Conservation (phyloP, 164 flowering plant species). For the Kalanchoe fedtschenkoi region DNA sequence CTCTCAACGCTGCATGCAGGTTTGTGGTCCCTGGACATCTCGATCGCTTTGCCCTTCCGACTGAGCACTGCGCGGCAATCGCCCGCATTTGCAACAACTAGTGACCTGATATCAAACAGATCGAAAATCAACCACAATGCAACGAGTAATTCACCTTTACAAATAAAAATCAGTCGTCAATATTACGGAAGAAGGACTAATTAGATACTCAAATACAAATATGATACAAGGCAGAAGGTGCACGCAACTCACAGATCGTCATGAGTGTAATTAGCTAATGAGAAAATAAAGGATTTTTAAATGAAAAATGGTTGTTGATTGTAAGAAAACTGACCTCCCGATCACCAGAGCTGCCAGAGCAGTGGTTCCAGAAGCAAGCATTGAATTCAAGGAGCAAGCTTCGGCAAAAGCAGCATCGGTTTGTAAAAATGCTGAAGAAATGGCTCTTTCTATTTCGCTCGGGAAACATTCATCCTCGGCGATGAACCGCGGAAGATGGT, state of each 20-base stretch:
- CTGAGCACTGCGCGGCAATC: conserved; percentile 94
- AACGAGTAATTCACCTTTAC: background rate
- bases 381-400: conserved; percentile 63
- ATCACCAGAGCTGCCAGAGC: conserved; percentile 83
- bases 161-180: too few relatives aligned
- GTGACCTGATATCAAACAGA: conserved; percentile 31
- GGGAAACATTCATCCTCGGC: conserved; percentile 70
- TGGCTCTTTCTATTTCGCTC: conserved; percentile 53
- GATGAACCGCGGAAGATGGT: conserved; percentile 69
- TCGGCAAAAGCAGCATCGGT: conserved; percentile 85
- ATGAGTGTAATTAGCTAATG: background rate
- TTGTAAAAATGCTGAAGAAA: conserved; percentile 75
- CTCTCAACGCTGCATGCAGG: conserved; percentile 55
- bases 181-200: too few relatives aligned
- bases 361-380: conserved; percentile 92
- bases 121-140: background rate
- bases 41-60: conserved; percentile 83
- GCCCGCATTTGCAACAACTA: conserved; percentile 95
- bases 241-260: background rate
- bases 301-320: too few relatives aligned
- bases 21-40: conserved; percentile 91
- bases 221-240: background rate
- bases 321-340: conserved; percentile 50
- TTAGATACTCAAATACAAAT: too few relatives aligned
- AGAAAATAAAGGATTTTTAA: too few relatives aligned